Base-by-base conservation (phyloP, 176 grass and related monocot genomes). In the Oryza longistaminata region DNA sequence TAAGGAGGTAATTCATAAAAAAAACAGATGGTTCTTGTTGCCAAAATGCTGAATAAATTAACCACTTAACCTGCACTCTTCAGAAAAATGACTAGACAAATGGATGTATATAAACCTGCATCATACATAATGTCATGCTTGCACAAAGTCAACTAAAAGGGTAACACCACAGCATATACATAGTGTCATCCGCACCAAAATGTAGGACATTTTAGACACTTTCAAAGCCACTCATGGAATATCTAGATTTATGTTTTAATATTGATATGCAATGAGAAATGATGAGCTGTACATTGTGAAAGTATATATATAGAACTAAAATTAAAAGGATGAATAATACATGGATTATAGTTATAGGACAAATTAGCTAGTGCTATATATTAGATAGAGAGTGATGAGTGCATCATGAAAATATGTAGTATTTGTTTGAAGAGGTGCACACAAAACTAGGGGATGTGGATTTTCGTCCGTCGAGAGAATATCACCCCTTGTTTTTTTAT, bases 1-100 rank as follows among this genome's bases (percentile, higher is more conserved):
- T 99, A 40, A 91, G 97, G 74, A 99, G 96, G 96, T 95, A 93
- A 52, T 40, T 40, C 0, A 8, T 40, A 62, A 62, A 24, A n/a
- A n/a, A n/a, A 62, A 24, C 21, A 3, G 8, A 62, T 24, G 8
- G 3, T 62, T 62, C 58, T 62, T 24, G 4, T 24, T 13, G 58
- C 17, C n/a, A 62, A n/a, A 22, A 61, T 61, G 12, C 7, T 8
- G 50, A 19, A 53, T 53, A 53, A 53, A 53, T 53, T 22, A 24
- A 24, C 1, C n/a, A 24, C n/a, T 62, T 61, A 61, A 61, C 2
- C 0, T 62, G 58, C n/a, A 58, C 58, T 62, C 58, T 11, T 62
- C n/a, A 24, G 19, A 62, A 62, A 60, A 60, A 21, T 19, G 17
- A 21, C 52, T 58, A 58, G 17, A 60, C 0, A n/a, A 9, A 24